phyloP scores from a whole-genome alignment of 1,284 basidiomycete genomes.

The Leccinum pallidistipes region DNA sequence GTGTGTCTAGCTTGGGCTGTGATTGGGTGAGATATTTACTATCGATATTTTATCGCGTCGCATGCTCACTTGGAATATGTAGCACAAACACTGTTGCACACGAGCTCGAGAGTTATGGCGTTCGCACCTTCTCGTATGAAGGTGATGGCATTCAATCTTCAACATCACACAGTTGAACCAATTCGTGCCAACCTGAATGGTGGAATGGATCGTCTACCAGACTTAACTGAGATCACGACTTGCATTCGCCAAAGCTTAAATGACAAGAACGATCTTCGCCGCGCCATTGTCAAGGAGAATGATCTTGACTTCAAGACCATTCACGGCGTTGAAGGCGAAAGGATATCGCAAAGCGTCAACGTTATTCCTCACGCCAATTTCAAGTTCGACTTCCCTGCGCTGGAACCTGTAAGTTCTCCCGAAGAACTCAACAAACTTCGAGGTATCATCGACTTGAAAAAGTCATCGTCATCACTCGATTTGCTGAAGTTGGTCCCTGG shows the following conservation, averaged over 20 bases:
- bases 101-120: constrained; percentile 90
- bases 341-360: constrained; percentile 89
- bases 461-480: constrained; percentile 94
- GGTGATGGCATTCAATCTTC: constrained; percentile 99
- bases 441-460: constrained; percentile 94
- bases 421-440: constrained; percentile 77
- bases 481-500: constrained; percentile 98
- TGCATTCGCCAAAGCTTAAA: constrained; percentile 81
- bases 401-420: constrained; percentile 69
- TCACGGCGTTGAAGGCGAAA: constrained; percentile 91
- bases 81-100: constrained; percentile 93
- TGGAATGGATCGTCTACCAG: constrained; percentile 95
- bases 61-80: constrained; percentile 18
- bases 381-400: constrained; percentile 77
- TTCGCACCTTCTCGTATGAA: constrained; percentile 98
- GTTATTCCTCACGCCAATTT: constrained; percentile 78
- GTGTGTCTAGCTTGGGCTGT: constrained; percentile 97
- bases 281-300: constrained; percentile 92
- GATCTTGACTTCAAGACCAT: constrained; percentile 92
- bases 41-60: background rate
- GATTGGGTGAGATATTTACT: constrained; percentile 68
- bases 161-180: constrained; percentile 99
- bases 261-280: constrained; percentile 87
- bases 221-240: constrained; percentile 88
- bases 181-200: constrained; percentile 98